Percentiles rank a stretch among this genome's conserved stretches.
Conservation (phyloP, 179 eudicot genomes). For the Carnegiea gigantea region DNA sequence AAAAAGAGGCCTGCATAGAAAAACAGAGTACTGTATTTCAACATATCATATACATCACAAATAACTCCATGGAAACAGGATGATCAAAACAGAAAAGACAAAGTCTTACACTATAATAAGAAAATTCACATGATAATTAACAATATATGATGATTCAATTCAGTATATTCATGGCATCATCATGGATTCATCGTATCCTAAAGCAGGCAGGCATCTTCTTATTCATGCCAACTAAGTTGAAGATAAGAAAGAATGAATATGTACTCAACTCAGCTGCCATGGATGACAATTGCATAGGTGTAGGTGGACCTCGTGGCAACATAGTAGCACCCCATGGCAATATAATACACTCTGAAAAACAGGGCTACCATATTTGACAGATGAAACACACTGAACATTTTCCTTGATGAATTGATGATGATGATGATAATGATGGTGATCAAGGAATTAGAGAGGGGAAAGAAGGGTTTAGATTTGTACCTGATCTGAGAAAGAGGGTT, state of each 20-base stretch:
- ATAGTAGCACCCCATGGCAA: slow-evolving; percentile 36
- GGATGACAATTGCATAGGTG: slow-evolving; percentile 31
- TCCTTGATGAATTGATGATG: neutral
- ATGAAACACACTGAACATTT: slow-evolving; percentile 34
- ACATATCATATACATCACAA: neutral
- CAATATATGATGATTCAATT: neutral
- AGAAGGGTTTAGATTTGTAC: slow-evolving; percentile 2
- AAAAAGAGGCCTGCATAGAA: neutral
- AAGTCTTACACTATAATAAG: neutral
- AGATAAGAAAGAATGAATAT: neutral
- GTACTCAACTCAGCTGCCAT: slow-evolving; percentile 23
- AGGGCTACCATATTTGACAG: slow-evolving; percentile 31
- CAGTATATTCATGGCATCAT: neutral
- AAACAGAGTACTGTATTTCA: neutral
- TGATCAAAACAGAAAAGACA: neutral
- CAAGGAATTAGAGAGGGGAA: neutral
- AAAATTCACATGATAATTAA: neutral
- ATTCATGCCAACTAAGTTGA: neutral
- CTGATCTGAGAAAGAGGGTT: slow-evolving; percentile 14
- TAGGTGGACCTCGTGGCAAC: slow-evolving; percentile 34
- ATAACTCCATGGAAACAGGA: neutral
- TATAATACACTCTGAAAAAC: slow-evolving; percentile 31
- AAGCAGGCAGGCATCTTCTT: too few species aligned
- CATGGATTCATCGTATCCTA: too few species aligned
- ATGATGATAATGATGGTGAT: neutral